phyloP scores from a whole-genome alignment of 305 asterid species.

The Lippia alba region DNA sequence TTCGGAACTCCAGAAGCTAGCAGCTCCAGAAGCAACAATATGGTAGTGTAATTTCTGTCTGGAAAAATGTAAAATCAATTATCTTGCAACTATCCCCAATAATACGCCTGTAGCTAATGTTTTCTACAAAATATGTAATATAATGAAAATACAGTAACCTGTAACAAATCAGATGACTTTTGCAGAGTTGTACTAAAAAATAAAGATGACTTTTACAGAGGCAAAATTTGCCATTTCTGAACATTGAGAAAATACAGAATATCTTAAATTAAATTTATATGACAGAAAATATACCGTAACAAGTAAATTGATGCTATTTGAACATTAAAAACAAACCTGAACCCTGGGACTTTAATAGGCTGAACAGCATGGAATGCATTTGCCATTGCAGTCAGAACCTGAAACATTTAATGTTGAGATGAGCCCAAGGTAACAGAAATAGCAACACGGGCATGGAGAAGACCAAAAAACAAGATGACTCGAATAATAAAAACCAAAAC shows the following conservation, averaged over 20 bases:
- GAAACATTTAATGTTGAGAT: conserved; percentile 19
- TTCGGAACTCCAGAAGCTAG: not conserved
- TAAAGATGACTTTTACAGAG: not conserved
- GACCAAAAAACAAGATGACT: conserved; percentile 4
- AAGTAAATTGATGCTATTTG: conserved; percentile 1
- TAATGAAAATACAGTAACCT: not conserved
- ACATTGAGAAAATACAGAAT: not conserved
- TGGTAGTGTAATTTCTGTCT: not conserved
- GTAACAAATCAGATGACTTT: not conserved
- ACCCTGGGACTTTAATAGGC: conserved; percentile 95
- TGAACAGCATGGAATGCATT: conserved; percentile 94
- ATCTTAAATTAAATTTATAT: not conserved
- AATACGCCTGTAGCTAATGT: no score
- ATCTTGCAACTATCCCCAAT: not conserved
- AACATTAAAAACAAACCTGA: conserved; percentile 62
- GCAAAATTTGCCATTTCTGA: not conserved
- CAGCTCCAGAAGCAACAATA: conserved; percentile 20
- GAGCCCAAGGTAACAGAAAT: not conserved
- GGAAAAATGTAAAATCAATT: not conserved
- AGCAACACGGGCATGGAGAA: not conserved
- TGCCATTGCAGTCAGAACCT: conserved; percentile 93
- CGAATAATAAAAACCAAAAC: conserved; percentile 37
- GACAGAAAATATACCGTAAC: not conserved
- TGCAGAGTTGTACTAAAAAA: no score
- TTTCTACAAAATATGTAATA: not conserved